Percentiles rank a stretch among this genome's conserved stretches.
These are phyloP conservation scores for Talaromyces borbonicus DNA, from an alignment of 495 filamentous ascomycete genomes.

Conservation along the genomic window DNA sequence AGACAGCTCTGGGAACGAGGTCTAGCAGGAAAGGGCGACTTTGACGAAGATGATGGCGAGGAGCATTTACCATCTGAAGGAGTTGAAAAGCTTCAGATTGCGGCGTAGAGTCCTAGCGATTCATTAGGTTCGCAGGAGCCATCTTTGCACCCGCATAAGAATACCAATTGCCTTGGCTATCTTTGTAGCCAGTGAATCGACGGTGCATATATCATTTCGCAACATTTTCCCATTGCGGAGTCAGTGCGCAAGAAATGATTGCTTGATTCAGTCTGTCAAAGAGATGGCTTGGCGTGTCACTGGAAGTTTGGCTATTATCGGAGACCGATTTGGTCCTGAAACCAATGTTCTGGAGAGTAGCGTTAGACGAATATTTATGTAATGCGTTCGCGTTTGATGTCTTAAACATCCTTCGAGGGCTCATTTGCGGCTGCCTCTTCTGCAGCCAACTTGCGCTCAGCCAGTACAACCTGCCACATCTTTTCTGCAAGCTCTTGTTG, in stretches of 20 bases:
- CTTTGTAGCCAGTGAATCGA: no score
- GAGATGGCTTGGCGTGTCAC: no score
- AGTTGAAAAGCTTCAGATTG: slow-evolving; percentile 60
- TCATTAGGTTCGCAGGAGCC: neutral
- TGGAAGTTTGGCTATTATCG: no score
- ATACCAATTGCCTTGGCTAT: no score
- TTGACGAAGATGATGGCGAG: slow-evolving; percentile 58
- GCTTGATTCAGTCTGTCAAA: no score
- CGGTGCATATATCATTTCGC: no score
- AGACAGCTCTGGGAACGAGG: slow-evolving; percentile 80
- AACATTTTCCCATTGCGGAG: no score
- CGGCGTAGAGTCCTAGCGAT: slow-evolving; percentile 22
- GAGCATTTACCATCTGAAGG: slow-evolving; percentile 45
- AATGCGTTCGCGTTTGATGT: neutral
- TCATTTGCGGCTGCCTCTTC: slow-evolving; percentile 20
- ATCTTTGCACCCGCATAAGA: neutral
- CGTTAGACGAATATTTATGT: no score
- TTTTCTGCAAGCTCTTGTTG: slow-evolving; percentile 21
- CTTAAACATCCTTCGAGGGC: slow-evolving; percentile 6
- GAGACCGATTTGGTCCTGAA: no score
- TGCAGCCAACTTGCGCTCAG: slow-evolving; percentile 27
- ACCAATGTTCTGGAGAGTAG: no score
- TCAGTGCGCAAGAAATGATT: no score
- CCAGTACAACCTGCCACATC: slow-evolving; percentile 36
- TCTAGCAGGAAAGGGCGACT: slow-evolving; percentile 60